phyloP scores from a whole-genome alignment of 2,329 filamentous ascomycete species.

The Monosporascus sp. region DNA sequence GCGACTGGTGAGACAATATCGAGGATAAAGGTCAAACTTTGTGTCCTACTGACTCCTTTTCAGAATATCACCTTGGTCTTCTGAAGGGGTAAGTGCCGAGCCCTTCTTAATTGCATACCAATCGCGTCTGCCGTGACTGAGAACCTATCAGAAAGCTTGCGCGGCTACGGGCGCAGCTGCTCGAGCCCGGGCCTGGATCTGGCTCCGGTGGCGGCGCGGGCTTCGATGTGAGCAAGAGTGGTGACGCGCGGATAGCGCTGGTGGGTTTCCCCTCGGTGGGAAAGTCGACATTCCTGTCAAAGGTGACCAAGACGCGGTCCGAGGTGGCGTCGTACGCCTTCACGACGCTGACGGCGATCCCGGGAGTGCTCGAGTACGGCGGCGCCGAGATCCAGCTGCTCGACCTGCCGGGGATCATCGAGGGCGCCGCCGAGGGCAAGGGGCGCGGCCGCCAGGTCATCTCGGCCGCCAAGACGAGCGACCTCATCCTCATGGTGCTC shows the following conservation, averaged over 20 bases:
- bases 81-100: constrained; percentile 73
- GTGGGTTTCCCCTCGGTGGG: constrained; percentile 99
- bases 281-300: constrained; percentile 98
- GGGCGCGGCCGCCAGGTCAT: constrained; percentile 94
- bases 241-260: constrained; percentile 91
- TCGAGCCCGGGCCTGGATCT: constrained; percentile 79
- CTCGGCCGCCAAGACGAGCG: constrained; percentile 95
- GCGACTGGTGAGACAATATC: constrained; percentile 71
- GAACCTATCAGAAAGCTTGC: constrained; percentile 73
- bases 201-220: constrained; percentile 75
- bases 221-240: constrained; percentile 92
- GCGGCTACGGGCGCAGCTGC: constrained; percentile 84
- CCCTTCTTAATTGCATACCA: neutral
- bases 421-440: constrained; percentile 93
- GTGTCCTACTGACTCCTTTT: constrained; percentile 2
- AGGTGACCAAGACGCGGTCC: constrained; percentile 96
- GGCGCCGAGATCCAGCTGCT: constrained; percentile 97
- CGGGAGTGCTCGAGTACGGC: constrained; percentile 94
- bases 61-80: constrained; percentile 96
- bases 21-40: neutral
- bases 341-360: constrained; percentile 95
- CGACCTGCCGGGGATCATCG: constrained; percentile 96
- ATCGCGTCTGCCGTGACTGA: neutral
- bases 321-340: constrained; percentile 96
- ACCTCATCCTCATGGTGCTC: constrained; percentile 92